A percentile compares a stretch with the other conserved stretches of the same genome.
Conservation (phyloP, 129 eudicot species). For the Lactuca sativa region DNA sequence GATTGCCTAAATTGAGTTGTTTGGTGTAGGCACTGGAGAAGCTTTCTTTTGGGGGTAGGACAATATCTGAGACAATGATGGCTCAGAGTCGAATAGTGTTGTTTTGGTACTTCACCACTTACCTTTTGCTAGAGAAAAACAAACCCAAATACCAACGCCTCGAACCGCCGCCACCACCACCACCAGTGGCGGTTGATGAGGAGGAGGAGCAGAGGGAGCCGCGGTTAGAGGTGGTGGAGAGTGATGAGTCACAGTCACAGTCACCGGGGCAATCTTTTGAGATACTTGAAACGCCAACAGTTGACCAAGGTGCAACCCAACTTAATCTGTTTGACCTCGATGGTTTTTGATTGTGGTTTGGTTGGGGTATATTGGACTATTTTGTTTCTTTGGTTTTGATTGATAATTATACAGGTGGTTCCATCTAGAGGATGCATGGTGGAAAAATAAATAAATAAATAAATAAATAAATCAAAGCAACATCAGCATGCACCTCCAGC, state of each 20-base stretch:
- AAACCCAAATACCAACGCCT: conserved; percentile 86
- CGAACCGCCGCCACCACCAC: conserved; percentile 50
- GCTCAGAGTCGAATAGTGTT: conserved; percentile 79
- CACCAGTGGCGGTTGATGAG: too few relatives aligned
- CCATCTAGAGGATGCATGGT: conserved; percentile 53
- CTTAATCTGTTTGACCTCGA: conserved; percentile 75
- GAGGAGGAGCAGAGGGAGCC: background rate
- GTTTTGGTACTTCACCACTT: conserved; percentile 88
- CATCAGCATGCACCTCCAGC: conserved; percentile 31
- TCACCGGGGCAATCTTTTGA: conserved; percentile 46
- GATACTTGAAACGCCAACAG: conserved; percentile 53
- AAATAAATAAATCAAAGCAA: conserved; percentile 25
- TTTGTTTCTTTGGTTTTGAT: conserved; percentile 53
- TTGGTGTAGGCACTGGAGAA: conserved; percentile 74
- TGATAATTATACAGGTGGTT: conserved; percentile 64
- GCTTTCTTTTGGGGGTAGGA: conserved; percentile 77
- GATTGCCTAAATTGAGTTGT: background rate
- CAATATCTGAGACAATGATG: conserved; percentile 61
- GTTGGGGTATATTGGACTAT: conserved; percentile 47
- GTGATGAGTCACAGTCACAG: conserved; percentile 45
- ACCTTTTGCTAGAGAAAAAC: conserved; percentile 75
- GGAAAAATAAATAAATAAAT: conserved; percentile 33
- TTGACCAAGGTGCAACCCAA: conserved; percentile 72
- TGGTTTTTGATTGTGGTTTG: conserved; percentile 66
- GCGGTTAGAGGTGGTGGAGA: conserved; percentile 52